phyloP scores from a whole-genome alignment of 2,329 filamentous ascomycete genomes.

The Pseudocercospora ulei region DNA sequence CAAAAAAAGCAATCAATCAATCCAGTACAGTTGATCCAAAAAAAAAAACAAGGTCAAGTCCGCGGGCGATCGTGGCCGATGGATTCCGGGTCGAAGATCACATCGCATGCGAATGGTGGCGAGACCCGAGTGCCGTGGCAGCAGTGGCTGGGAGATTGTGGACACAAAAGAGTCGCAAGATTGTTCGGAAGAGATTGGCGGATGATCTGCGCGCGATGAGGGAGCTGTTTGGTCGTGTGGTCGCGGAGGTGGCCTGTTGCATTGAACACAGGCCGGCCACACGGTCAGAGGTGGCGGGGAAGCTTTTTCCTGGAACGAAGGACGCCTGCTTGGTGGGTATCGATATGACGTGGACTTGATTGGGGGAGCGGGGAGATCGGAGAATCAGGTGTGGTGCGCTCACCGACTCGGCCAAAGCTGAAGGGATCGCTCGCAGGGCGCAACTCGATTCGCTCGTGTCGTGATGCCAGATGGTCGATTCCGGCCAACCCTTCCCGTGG shows the following conservation, averaged over 20 bases:
- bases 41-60: neutral
- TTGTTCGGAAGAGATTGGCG: neutral
- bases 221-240: slow-evolving; percentile 1
- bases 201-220: neutral
- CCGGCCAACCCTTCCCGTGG: neutral
- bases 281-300: neutral
- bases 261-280: too few species aligned
- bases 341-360: slow-evolving; percentile 8
- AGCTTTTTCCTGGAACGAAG: slow-evolving; percentile 7
- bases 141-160: slow-evolving; percentile 8
- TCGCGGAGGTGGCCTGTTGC: neutral
- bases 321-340: slow-evolving; percentile 14
- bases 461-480: too few species aligned
- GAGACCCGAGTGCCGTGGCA: slow-evolving; percentile 4
- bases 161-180: slow-evolving; percentile 6
- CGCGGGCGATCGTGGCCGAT: slow-evolving; percentile 6
- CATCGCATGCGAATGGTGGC: slow-evolving; percentile 7
- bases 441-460: too few species aligned
- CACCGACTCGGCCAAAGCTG: neutral
- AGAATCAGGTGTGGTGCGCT: neutral
- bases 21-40: slow-evolving; percentile 10
- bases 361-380: neutral
- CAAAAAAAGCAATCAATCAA: too few species aligned
- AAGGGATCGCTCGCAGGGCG: neutral
- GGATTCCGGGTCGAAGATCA: slow-evolving; percentile 4